phyloP scores from a whole-genome alignment of 495 filamentous ascomycete species.

The Paragyromitra xinjiangensis region DNA sequence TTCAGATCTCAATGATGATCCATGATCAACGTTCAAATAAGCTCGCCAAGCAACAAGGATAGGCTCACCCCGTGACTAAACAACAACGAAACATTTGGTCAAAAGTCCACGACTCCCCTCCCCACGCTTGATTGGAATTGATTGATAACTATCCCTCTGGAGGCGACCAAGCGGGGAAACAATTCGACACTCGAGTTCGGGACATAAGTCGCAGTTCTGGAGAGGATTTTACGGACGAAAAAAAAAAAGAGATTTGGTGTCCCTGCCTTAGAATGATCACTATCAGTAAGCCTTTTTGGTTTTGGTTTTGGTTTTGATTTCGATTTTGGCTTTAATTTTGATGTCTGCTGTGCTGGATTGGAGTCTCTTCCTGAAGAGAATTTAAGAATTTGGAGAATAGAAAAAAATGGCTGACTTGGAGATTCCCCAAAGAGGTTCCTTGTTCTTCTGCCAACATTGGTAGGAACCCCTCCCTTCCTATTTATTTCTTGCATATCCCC shows the following conservation, averaged over 20 bases:
- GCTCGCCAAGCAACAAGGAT: conserved; percentile 4
- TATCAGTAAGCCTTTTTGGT: conserved; percentile 40
- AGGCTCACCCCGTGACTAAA: not conserved
- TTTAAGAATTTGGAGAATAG: not conserved
- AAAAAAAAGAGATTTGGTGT: conserved; percentile 1
- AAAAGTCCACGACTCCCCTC: not conserved
- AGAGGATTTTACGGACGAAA: not conserved
- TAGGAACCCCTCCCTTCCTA: conserved; percentile 29
- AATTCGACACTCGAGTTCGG: not conserved
- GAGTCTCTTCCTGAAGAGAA: not conserved
- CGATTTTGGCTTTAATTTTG: not conserved
- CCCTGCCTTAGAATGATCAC: conserved; percentile 52
- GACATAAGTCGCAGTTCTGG: not conserved
- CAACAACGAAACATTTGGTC: conserved; percentile 6
- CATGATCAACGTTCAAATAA: conserved; percentile 4
- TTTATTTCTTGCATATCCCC: not conserved
- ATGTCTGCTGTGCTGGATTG: not conserved
- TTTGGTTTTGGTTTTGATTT: no score
- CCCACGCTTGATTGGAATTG: not conserved
- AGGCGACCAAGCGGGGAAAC: not conserved
- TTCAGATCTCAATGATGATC: not conserved
- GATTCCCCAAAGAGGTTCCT: conserved; percentile 61
- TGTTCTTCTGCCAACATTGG: conserved; percentile 96
- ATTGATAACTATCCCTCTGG: not conserved
- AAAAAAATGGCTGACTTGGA: conserved; percentile 21